Evolutionary conservation across 164 flowering plant genomes (phyloP).

Genomic region (Stephania cephalantha): DNA sequence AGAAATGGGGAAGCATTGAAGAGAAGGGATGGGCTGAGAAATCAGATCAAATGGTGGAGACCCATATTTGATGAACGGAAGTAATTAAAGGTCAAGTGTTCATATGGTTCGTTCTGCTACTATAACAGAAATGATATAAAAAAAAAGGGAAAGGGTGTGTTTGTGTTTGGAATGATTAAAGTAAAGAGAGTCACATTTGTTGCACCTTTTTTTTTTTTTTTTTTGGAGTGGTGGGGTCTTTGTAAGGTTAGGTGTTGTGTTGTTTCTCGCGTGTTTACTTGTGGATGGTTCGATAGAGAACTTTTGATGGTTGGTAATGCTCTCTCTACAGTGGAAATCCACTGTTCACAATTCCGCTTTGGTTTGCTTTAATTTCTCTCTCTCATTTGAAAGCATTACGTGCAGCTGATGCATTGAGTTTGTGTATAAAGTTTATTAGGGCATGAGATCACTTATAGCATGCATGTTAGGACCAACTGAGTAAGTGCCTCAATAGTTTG

Average conservation of each 20-base stretch:
- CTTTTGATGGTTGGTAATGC: neutral
- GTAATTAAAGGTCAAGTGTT: too few species aligned
- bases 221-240: neutral
- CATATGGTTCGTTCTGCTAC: too few species aligned
- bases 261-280: neutral
- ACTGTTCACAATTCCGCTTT: neutral
- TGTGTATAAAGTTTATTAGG: too few species aligned
- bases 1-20: conserved; percentile 18
- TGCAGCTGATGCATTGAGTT: neutral
- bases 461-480: too few species aligned
- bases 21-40: conserved; percentile 9
- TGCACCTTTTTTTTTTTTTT: neutral
- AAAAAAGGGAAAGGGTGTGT: too few species aligned
- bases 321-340: neutral
- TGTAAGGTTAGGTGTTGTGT: neutral
- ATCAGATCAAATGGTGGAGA: conserved; percentile 16
- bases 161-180: neutral
- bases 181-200: neutral
- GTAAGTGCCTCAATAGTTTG: too few species aligned
- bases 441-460: too few species aligned
- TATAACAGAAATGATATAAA: too few species aligned
- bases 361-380: neutral
- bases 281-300: neutral
- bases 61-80: conserved; percentile 11
- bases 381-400: neutral